Base-by-base conservation (phyloP, 116 monocot species). In the Phalaenopsis hybrid region DNA sequence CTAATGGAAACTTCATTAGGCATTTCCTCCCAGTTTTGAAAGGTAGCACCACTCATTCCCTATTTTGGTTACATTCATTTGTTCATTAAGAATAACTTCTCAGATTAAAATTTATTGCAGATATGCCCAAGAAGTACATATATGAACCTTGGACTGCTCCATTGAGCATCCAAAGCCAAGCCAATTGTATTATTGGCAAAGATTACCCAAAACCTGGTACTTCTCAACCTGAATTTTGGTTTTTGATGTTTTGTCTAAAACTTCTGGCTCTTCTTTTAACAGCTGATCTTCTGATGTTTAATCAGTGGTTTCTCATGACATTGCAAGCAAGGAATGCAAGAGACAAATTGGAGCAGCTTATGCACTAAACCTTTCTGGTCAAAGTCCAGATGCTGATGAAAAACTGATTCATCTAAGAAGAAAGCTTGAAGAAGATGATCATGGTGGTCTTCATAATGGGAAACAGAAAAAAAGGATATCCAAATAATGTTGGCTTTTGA, bases 91-190 rank as follows among this genome's bases (percentile, higher is more conserved):
- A 55, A 33, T 80, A 33, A n/a, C 37, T 46, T 48, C 18, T 81
- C 44, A 43, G 11, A 9, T 67, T 15, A 73, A 8, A 75, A 78
- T 31, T 55, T 79, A 28, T 82, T 81, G 44, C 79, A 96, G 96
- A 93, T 85, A 92, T 96, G 86, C 96, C 96, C 16, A 92, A 88
- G 74, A 86, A 96, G 88, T 96, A 90, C 57, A 93, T 96, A 80
- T 96, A 96, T 68, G 96, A 93, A 85, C 96, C 96, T 74, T 96
- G 96, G 96, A 90, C 88, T 80, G 93, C 96, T 65, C 96, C 96
- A 74, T 52, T 88, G 25, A 89, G 88, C 76, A 78, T 96, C 43
- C 96, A 96, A 74, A 81, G 78, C 78, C 89, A 89, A 80, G 93
- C 96, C 52, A 92, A 93, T 15, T 96, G 96, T 84, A 89, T 96